Base-by-base conservation (phyloP, 2,329 filamentous ascomycete genomes). In the Hymenotorrendiella dingleyae region DNA sequence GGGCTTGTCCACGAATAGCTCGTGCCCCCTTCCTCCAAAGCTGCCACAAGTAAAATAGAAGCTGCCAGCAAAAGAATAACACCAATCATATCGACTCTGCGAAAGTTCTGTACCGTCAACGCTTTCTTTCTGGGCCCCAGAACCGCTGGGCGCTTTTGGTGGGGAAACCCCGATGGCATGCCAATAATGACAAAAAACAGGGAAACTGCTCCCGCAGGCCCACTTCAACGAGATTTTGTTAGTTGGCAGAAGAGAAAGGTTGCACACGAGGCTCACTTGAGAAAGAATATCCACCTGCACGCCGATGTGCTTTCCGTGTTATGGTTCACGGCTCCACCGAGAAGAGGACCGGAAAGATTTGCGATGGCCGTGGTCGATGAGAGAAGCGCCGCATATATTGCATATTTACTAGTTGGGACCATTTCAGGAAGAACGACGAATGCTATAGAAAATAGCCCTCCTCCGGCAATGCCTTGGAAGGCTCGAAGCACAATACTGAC, bases 371-470 rank as follows among this genome's bases (percentile, higher is more conserved):
- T 36, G n/a, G 40, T 33, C 3, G 38, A 52, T 10, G 41, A 43
- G 11, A 32, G 32, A 20, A 46, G 22, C n/a, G 30, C 45, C 11
- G 64, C 58, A 7, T 58, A 62, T 41, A 66, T 62, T 43, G 65
- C 66, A 38, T 71, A 60, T 46, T 73, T 63, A 8, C 65, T 56
- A n/a, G 76, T 55, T 0, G 70, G 67, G 0, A 75, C 66, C 9
- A 76, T 56, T 36, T 74, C 72, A 16, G 65, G 68, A 3, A 73
- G 59, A 14, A 77, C 63, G 40, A 74, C 67, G 22, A 69, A 66
- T 2, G 65, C 60, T 7, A 76, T 58, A 24, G 69, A 53, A 41
- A 64, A 66, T 46, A 70, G 64, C 0, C 71, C 72, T 3, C 67
- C 69, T 1, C 61, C 66, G 0, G 71, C 72, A 2, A 73, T 54